Base-by-base conservation (phyloP, 768 basidiomycete genomes). In the Sistotremastrum suecicum region DNA sequence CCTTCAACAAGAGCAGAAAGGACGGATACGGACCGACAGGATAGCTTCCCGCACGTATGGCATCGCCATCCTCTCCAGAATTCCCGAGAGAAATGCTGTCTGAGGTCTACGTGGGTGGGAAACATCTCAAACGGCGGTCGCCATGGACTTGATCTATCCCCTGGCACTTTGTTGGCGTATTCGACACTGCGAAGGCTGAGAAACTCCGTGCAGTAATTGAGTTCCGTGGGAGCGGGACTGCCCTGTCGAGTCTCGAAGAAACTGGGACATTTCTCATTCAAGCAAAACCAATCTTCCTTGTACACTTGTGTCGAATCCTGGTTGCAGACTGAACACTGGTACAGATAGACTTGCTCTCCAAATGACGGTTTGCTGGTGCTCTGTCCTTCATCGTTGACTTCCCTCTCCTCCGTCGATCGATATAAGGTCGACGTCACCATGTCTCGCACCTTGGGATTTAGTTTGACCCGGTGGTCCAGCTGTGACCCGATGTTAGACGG, bases 51-150 rank as follows among this genome's bases (percentile, higher is more conserved):
- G 53, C 86, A 89, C 5, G 57, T 48, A 11, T 45, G 50, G 56
- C 86, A 89, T 55, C 83, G 80, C 66, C 76, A 77, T 1, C 85
- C 85, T 53, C 73, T 43, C 50, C 50, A 51, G 31, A 48, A 48
- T 34, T 37, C 42, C 9, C 47, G 47, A 5, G 36, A 44, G 2
- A 20, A 20, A 20, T 20, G 20, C 20, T 20, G 20, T 20, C 20
- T 20, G 20, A 20, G 20, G 20, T 20, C 20, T 20, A 20, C 20
- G 20, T 20, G 20, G 20, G 20, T 20, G 20, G 20, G 20, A 20
- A 20, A 20, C 20, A 20, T 20, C 20, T 20, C 20, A 20, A 20
- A 20, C 20, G 20, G 20, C 20, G 20, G 20, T 20, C 20, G 20
- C 20, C 20, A 20, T 20, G 20, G 20, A 20, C 20, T 20, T 20